Percentiles rank a stretch among this genome's conserved stretches.
phyloP scores from a whole-genome alignment of 129 eudicot genomes.

The Rutidosis leptorrhynchoides region DNA sequence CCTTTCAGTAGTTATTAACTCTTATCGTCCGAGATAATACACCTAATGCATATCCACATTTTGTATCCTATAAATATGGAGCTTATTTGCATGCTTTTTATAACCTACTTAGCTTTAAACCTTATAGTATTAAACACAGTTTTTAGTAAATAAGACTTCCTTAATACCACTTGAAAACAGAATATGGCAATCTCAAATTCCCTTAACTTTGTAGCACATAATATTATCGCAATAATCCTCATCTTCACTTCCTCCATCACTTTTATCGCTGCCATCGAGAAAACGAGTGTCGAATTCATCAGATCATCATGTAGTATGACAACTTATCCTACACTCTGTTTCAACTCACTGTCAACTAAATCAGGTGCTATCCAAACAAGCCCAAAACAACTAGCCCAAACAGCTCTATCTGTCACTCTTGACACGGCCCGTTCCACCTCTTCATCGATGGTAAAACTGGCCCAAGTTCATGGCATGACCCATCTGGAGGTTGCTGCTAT shows the following conservation, averaged over 20 bases:
- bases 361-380: constrained; percentile 36
- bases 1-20: background rate
- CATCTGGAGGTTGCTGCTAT: constrained; percentile 39
- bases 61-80: constrained; percentile 20
- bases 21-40: background rate
- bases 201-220: background rate
- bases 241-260: constrained; percentile 11
- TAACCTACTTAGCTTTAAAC: constrained; percentile 10
- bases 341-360: constrained; percentile 37
- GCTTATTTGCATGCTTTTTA: background rate
- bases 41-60: constrained; percentile 5
- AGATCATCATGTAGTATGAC: constrained; percentile 46
- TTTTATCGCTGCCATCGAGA: constrained; percentile 19
- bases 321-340: constrained; percentile 43
- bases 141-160: background rate
- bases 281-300: constrained; percentile 31
- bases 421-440: constrained; percentile 36
- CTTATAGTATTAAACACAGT: background rate
- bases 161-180: background rate
- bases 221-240: constrained; percentile 4
- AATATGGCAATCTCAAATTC: constrained; percentile 18
- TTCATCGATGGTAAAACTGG: constrained; percentile 31
- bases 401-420: constrained; percentile 40
- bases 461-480: constrained; percentile 32
- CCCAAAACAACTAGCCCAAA: constrained; percentile 39